Evolutionary conservation across 768 basidiomycete species (phyloP).

Genomic region (Xerocomellus intermedius): DNA sequence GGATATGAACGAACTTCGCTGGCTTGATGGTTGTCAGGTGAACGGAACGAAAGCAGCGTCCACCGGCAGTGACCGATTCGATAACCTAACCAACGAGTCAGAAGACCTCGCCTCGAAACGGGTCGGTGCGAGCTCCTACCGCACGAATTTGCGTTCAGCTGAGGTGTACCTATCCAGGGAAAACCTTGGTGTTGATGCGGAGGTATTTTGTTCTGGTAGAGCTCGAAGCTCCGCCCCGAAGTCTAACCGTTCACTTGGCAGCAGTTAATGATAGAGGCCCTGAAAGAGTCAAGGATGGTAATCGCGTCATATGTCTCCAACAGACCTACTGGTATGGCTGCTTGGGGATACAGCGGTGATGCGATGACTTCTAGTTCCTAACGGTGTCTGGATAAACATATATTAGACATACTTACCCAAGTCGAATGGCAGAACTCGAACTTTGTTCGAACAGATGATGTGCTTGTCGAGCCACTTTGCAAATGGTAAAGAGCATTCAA

Average conservation of each 20-base stretch:
- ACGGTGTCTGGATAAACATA: not conserved
- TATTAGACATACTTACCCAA: not conserved
- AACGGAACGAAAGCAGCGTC: slow-evolving; percentile 1
- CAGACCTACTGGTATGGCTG: not conserved
- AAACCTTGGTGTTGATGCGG: not conserved
- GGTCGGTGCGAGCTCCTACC: not conserved
- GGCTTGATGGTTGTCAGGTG: slow-evolving; percentile 25
- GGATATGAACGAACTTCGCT: slow-evolving; percentile 1
- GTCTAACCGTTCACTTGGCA: not conserved
- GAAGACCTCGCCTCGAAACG: slow-evolving; percentile 1
- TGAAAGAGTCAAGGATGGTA: not conserved
- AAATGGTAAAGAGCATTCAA: no score
- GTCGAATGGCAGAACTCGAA: not conserved
- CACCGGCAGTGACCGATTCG: not conserved
- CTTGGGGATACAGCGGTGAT: slow-evolving; percentile 1
- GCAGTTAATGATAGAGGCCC: not conserved
- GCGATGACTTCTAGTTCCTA: not conserved
- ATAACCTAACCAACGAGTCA: not conserved
- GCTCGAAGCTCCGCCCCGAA: not conserved
- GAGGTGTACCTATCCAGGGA: not conserved
- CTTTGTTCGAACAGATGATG: not conserved
- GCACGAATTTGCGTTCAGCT: not conserved
- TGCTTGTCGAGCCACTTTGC: no score
- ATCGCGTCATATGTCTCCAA: not conserved
- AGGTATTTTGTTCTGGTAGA: not conserved